Conservation (phyloP, 768 basidiomycete genomes). For the Strobilomyces echinocephalus region DNA sequence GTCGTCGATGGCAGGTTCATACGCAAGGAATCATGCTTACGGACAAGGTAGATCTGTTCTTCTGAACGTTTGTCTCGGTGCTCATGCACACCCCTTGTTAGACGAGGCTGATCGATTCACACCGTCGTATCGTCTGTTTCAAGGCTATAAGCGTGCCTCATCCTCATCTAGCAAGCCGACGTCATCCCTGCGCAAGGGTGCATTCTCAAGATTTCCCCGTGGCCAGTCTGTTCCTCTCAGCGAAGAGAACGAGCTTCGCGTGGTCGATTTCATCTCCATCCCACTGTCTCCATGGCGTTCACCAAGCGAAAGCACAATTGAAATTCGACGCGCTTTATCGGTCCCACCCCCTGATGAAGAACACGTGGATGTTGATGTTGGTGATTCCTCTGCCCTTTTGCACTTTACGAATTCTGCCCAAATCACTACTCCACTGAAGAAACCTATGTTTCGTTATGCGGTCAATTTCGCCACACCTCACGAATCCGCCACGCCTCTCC, state of each 20-base stretch:
- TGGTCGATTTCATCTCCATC: conserved; percentile 21
- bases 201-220: conserved; percentile 15
- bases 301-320: conserved; percentile 15
- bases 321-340: conserved; percentile 26
- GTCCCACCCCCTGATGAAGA: conserved; percentile 17
- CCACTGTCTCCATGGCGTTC: conserved; percentile 27
- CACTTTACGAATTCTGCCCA: conserved; percentile 21
- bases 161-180: conserved; percentile 24
- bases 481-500: conserved; percentile 25
- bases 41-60: conserved; percentile 63
- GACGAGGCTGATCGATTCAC: conserved; percentile 92
- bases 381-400: conserved; percentile 12
- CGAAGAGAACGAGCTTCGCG: conserved; percentile 7
- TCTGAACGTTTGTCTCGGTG: not conserved
- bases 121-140: too few relatives aligned
- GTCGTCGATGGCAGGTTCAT: conserved; percentile 94
- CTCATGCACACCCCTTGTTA: conserved; percentile 29
- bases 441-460: conserved; percentile 14
- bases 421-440: not conserved
- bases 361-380: conserved; percentile 24
- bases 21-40: conserved; percentile 83
- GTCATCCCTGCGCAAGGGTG: conserved; percentile 12
- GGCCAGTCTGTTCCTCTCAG: conserved; percentile 29
- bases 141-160: conserved; percentile 14
- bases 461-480: conserved; percentile 30